A percentile compares a stretch with the other conserved stretches of the same genome.
Evolutionary conservation across 1,284 basidiomycete species (phyloP).

Genomic region (Cutaneotrichosporon dermatis): DNA sequence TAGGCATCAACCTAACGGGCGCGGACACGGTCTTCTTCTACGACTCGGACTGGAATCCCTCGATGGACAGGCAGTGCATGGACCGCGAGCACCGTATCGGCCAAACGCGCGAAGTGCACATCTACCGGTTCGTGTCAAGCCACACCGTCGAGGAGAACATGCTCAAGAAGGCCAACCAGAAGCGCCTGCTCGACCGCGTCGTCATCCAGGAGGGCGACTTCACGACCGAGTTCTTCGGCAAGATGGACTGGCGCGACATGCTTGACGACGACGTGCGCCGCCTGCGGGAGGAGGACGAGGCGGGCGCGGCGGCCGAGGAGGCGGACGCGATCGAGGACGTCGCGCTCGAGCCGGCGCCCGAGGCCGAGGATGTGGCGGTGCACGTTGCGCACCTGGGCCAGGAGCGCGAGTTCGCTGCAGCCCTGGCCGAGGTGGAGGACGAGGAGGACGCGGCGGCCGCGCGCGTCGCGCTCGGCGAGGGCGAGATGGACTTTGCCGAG

Average conservation of each 20-base stretch:
- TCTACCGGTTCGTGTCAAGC: slow-evolving; percentile 85
- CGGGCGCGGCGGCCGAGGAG: slow-evolving; percentile 16
- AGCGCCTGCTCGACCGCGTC: slow-evolving; percentile 81
- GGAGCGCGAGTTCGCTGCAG: slow-evolving; percentile 56
- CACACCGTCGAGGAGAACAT: slow-evolving; percentile 92
- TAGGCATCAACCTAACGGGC: slow-evolving; percentile 95
- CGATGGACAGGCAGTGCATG: slow-evolving; percentile 96
- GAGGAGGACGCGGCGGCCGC: slow-evolving; percentile 79
- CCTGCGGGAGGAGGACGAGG: slow-evolving; percentile 51
- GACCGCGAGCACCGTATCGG: slow-evolving; percentile 77
- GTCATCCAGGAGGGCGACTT: slow-evolving; percentile 94
- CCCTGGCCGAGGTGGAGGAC: slow-evolving; percentile 83
- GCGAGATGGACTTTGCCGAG: slow-evolving; percentile 72
- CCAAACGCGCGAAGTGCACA: slow-evolving; percentile 93
- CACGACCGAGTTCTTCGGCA: slow-evolving; percentile 55
- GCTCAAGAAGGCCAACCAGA: slow-evolving; percentile 93
- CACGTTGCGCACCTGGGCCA: slow-evolving; percentile 34
- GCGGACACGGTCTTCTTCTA: slow-evolving; percentile 90
- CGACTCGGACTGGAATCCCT: slow-evolving; percentile 96
- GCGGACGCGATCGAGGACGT: slow-evolving; percentile 26
- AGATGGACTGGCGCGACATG: slow-evolving; percentile 76
- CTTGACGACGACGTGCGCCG: slow-evolving; percentile 53
- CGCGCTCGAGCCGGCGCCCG: slow-evolving; percentile 26
- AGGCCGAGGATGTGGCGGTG: slow-evolving; percentile 29
- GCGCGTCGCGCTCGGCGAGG: slow-evolving; percentile 70